Evolutionary conservation across 2,329 filamentous ascomycete genomes (phyloP), one percentile per base, ranked within the genome.

Genomic region (Arthrinium phaeospermum): DNA sequence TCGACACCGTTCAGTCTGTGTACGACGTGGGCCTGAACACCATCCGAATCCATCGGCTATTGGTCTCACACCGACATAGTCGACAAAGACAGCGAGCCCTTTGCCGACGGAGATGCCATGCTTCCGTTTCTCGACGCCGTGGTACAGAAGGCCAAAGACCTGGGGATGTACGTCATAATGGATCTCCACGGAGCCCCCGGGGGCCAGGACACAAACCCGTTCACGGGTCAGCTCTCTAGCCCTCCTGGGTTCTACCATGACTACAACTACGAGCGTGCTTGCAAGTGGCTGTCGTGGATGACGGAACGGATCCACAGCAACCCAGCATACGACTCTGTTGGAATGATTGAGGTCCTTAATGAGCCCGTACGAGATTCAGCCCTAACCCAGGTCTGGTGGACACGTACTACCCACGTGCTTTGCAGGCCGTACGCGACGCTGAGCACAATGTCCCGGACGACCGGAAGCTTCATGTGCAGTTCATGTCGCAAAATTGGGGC

Each of bases 11-110:
- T 67, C 77, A 83, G n/a, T 78, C 85, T 73, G 89, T 90, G 80
- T 76, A 80, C 27, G 81, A 78, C 53, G 85, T 84, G 61, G 86
- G 87, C 0, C 78, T 90, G 51, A 89, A 90, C 76, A 86, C 87
- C 0, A 81, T 90, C 67, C 83, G 87, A 7, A 84, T 90, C 27
- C 87, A 79, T 90, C 4, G 88, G 88, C 13, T 90, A 88, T 78
- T 90, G 87, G 87, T 80, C 89, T 47, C 80, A 85, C 51, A 86
- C 88, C 75, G 82, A 83, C 53, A 77, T 88, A 2, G 85, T 90
- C 19, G 82, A 87, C 71, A 73, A 68, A 5, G 70, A 81, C 57
- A 85, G 82, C 45, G 87, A 89, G 78, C 81, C 87, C 72, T 90
- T 89, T 71, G 86, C 87, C 3, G 76, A 80, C 71, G 79, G 79